phyloP scores from a whole-genome alignment of 805 yeast species.

The Yamadazyma sp. region DNA sequence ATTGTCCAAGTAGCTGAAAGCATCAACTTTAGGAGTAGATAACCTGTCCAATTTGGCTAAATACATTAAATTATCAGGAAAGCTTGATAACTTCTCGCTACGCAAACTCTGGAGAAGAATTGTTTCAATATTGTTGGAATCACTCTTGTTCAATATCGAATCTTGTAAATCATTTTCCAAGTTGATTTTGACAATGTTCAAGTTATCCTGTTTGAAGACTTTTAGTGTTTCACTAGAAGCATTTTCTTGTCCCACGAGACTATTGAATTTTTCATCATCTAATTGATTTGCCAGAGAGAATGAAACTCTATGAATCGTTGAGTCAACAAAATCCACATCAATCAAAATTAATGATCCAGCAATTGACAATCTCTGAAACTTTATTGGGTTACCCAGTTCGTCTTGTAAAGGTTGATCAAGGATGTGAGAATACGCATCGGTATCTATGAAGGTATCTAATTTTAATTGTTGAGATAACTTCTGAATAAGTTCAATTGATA shows the following conservation, averaged over 20 bases:
- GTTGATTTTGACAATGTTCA: conserved; percentile 16
- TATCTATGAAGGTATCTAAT: conserved; percentile 43
- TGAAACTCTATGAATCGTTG: conserved; percentile 28
- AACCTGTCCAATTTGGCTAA: conserved; percentile 37
- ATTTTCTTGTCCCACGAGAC: no score
- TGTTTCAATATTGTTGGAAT: conserved; percentile 19
- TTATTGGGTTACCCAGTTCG: conserved; percentile 11
- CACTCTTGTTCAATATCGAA: conserved; percentile 19
- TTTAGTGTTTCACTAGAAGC: not conserved
- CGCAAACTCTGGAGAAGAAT: conserved; percentile 30
- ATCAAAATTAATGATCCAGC: conserved; percentile 42
- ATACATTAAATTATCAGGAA: conserved; percentile 37
- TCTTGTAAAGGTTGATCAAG: conserved; percentile 19
- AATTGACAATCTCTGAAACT: conserved; percentile 35
- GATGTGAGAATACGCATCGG: conserved; percentile 30
- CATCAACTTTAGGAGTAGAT: conserved; percentile 29
- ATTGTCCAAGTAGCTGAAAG: conserved; percentile 31
- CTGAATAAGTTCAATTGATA: conserved; percentile 39
- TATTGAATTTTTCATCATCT: conserved; percentile 4
- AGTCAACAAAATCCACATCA: conserved; percentile 38
- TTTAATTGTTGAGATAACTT: conserved; percentile 40
- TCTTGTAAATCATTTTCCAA: conserved; percentile 16
- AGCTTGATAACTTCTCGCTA: conserved; percentile 22
- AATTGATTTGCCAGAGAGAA: conserved; percentile 37
- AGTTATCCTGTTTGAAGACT: conserved; percentile 12